A percentile compares a stretch with the other conserved stretches of the same genome.
Evolutionary conservation across 768 basidiomycete genomes (phyloP).

Genomic region (Goffeauzyma gilvescens): DNA sequence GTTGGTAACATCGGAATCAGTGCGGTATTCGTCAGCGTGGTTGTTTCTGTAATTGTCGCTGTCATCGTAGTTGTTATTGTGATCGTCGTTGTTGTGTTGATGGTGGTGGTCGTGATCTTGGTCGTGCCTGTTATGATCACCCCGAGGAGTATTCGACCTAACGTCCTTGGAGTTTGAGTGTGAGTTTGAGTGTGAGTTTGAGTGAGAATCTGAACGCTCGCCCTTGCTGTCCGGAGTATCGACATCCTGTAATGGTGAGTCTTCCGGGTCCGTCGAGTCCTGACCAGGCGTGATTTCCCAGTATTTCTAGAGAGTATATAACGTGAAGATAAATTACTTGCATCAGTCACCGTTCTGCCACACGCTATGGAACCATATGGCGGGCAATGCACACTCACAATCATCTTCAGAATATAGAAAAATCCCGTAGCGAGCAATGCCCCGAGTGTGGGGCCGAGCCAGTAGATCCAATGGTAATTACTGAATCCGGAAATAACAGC

Average conservation of each 20-base stretch:
- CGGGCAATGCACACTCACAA: slow-evolving; percentile 11
- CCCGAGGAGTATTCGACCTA: too few relatives aligned
- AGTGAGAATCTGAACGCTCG: too few relatives aligned
- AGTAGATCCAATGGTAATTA: slow-evolving; percentile 27
- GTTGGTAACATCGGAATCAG: too few relatives aligned
- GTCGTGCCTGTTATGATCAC: too few relatives aligned
- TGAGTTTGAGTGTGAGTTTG: too few relatives aligned
- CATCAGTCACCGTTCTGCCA: neutral
- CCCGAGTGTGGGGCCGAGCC: slow-evolving; percentile 47
- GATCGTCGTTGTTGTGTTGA: too few relatives aligned
- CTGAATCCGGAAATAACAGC: slow-evolving; percentile 20
- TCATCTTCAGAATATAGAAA: slow-evolving; percentile 41
- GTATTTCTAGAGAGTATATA: slow-evolving; percentile 27
- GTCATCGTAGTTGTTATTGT: too few relatives aligned
- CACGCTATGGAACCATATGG: neutral
- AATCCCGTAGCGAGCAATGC: slow-evolving; percentile 44
- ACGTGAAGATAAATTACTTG: neutral
- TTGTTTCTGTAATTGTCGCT: too few relatives aligned
- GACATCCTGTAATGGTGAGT: slow-evolving; percentile 32
- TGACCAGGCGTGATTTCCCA: slow-evolving; percentile 41
- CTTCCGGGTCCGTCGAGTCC: slow-evolving; percentile 35
- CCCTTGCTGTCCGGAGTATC: slow-evolving; percentile 72
- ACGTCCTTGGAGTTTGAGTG: too few relatives aligned
- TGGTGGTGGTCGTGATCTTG: too few relatives aligned
- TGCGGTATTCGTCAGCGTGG: too few relatives aligned